Conservation (phyloP, 2,329 filamentous ascomycete genomes). For the Phymatotrichopsis omnivora region DNA sequence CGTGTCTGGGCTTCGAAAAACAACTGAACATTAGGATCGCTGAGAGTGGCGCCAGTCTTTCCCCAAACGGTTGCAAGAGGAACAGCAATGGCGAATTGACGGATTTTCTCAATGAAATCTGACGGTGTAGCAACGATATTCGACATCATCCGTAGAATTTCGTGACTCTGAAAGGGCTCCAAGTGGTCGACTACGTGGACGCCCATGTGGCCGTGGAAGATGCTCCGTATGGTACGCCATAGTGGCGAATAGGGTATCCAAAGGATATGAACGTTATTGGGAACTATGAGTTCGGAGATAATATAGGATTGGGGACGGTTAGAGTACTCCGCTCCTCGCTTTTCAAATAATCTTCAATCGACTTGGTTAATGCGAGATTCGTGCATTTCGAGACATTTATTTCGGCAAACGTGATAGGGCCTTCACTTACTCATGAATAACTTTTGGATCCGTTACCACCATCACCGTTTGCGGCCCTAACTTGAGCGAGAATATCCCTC, state of each 20-base stretch:
- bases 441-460: slow-evolving; percentile 5
- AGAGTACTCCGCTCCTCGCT: slow-evolving; percentile 5
- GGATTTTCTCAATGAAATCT: slow-evolving; percentile 2
- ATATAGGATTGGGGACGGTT: slow-evolving; percentile 4
- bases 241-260: slow-evolving; percentile 5
- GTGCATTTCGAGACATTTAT: too few relatives aligned
- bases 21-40: slow-evolving; percentile 1
- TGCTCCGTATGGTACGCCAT: neutral
- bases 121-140: neutral
- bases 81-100: neutral
- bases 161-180: neutral
- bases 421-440: slow-evolving; percentile 6
- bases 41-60: neutral
- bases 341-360: slow-evolving; percentile 6
- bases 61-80: slow-evolving; percentile 2
- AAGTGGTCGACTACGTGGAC: neutral
- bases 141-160: neutral
- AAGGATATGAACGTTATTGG: slow-evolving; percentile 4
- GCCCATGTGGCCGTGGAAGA: slow-evolving; percentile 4
- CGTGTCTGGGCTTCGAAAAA: slow-evolving; percentile 1
- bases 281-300: slow-evolving; percentile 1
- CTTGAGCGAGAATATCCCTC: slow-evolving; percentile 7
- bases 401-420: too few relatives aligned
- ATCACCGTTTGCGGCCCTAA: slow-evolving; percentile 4
- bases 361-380: too few relatives aligned